Percentiles rank a stretch among this genome's conserved stretches.
These are phyloP conservation scores for Lumnitzera littorea DNA, from an alignment of 345 rosid species.

Conservation along the genomic window DNA sequence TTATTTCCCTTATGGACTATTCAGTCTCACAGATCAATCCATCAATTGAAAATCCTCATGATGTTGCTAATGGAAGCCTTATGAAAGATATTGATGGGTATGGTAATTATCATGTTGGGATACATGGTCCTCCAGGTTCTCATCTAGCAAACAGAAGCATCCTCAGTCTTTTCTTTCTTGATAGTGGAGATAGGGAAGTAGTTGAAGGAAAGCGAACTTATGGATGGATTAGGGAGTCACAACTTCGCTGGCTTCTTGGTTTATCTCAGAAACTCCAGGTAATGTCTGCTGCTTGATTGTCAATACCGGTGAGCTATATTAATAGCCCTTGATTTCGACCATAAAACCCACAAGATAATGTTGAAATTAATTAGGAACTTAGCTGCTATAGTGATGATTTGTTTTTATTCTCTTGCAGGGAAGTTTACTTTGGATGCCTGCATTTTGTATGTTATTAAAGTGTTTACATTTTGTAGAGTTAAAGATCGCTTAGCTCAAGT, in stretches of 20 bases:
- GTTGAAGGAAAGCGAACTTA: conserved; percentile 62
- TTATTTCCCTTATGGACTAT: conserved; percentile 83
- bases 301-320: neutral
- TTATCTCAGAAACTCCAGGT: conserved; percentile 45
- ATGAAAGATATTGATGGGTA: conserved; percentile 52
- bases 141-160: conserved; percentile 55
- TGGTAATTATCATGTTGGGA: conserved; percentile 59
- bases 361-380: too few species aligned
- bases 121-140: conserved; percentile 80
- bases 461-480: too few species aligned
- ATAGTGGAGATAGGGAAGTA: conserved; percentile 69
- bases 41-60: conserved; percentile 17
- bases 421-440: too few species aligned
- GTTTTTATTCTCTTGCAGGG: too few species aligned
- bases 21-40: conserved; percentile 71
- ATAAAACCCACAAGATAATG: too few species aligned
- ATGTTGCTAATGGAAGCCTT: conserved; percentile 12
- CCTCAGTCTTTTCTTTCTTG: conserved; percentile 80
- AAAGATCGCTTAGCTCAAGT: too few species aligned
- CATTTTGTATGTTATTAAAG: too few species aligned
- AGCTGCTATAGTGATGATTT: too few species aligned
- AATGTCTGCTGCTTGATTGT: neutral
- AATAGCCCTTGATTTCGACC: too few species aligned
- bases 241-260: conserved; percentile 65
- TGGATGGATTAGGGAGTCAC: conserved; percentile 89